Percentiles rank a stretch among this genome's conserved stretches.
phyloP scores from a whole-genome alignment of 148 eudicot genomes.

The Rhododendron simsii region DNA sequence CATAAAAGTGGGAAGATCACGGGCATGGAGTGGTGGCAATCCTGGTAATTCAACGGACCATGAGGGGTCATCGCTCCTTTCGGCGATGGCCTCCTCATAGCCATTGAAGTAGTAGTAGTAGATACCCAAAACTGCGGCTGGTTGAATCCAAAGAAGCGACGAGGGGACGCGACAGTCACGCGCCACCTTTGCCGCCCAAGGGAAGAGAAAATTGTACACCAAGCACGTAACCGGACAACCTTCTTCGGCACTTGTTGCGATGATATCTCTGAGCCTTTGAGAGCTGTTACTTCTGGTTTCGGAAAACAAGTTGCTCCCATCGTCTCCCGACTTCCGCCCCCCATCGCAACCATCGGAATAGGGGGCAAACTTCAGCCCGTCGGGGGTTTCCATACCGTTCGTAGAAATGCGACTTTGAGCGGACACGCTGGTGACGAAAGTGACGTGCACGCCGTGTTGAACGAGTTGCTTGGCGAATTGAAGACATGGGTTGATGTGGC shows the following conservation, averaged over 20 bases:
- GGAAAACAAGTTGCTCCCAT: slow-evolving; percentile 9
- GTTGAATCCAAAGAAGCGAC: slow-evolving; percentile 43
- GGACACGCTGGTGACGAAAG: slow-evolving; percentile 35
- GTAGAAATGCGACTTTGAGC: slow-evolving; percentile 23
- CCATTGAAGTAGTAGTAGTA: slow-evolving; percentile 34
- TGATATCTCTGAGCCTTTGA: slow-evolving; percentile 6
- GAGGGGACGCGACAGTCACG: slow-evolving; percentile 26
- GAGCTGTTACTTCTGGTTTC: slow-evolving; percentile 17
- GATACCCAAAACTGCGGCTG: slow-evolving; percentile 28
- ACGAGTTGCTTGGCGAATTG: slow-evolving; percentile 40
- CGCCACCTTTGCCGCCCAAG: slow-evolving; percentile 46
- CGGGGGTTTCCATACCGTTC: not conserved
- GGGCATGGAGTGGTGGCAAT: slow-evolving; percentile 23
- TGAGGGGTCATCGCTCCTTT: slow-evolving; percentile 25
- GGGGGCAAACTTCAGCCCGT: slow-evolving; percentile 25
- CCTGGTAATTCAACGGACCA: not conserved
- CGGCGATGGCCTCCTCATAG: slow-evolving; percentile 11
- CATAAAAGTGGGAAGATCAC: slow-evolving; percentile 41
- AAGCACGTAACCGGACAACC: slow-evolving; percentile 30
- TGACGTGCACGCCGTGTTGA: slow-evolving; percentile 30
- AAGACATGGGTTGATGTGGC: slow-evolving; percentile 55
- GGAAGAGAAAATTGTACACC: slow-evolving; percentile 26
- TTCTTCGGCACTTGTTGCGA: slow-evolving; percentile 17
- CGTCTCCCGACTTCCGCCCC: slow-evolving; percentile 20
- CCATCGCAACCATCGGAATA: slow-evolving; percentile 50